phyloP scores from a whole-genome alignment of 106 monocot genomes.

The Apostasia ramifera region DNA sequence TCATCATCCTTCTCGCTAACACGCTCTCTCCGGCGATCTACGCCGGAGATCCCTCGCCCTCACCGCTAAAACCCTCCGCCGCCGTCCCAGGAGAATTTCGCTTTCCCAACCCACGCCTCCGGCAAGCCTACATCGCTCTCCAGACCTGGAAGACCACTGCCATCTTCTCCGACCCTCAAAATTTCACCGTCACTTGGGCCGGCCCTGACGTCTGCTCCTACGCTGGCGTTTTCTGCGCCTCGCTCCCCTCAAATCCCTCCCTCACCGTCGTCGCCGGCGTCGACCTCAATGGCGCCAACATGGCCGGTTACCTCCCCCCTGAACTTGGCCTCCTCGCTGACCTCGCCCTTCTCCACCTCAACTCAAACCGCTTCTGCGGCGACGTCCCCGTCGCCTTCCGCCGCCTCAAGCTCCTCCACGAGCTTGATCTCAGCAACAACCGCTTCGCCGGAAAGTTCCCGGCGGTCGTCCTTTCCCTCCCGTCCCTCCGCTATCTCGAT shows the following conservation, averaged over 20 bases:
- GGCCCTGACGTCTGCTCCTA: slow-evolving; percentile 7
- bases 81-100: slow-evolving; percentile 5
- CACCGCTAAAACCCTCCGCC: background rate
- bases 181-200: slow-evolving; percentile 3
- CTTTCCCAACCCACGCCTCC: slow-evolving; percentile 9
- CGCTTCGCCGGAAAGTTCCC: slow-evolving; percentile 34
- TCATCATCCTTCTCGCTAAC: no score
- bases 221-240: slow-evolving; percentile 2
- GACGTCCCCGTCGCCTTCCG: slow-evolving; percentile 20
- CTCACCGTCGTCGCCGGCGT: slow-evolving; percentile 34
- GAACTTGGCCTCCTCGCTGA: slow-evolving; percentile 51
- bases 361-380: slow-evolving; percentile 79
- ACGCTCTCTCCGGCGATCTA: no score
- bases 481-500: slow-evolving; percentile 32
- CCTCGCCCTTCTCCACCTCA: slow-evolving; percentile 46
- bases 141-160: slow-evolving; percentile 10
- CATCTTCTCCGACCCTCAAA: slow-evolving; percentile 14
- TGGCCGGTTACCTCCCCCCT: slow-evolving; percentile 52
- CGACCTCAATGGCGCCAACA: slow-evolving; percentile 43
- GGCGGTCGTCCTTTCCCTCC: slow-evolving; percentile 19
- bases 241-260: slow-evolving; percentile 22
- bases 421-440: slow-evolving; percentile 44
- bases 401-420: slow-evolving; percentile 19
- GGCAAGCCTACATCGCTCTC: slow-evolving; percentile 10
- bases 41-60: no score